Conservation (phyloP, 1,284 basidiomycete genomes). For the Sanghuangporus weigelae region DNA sequence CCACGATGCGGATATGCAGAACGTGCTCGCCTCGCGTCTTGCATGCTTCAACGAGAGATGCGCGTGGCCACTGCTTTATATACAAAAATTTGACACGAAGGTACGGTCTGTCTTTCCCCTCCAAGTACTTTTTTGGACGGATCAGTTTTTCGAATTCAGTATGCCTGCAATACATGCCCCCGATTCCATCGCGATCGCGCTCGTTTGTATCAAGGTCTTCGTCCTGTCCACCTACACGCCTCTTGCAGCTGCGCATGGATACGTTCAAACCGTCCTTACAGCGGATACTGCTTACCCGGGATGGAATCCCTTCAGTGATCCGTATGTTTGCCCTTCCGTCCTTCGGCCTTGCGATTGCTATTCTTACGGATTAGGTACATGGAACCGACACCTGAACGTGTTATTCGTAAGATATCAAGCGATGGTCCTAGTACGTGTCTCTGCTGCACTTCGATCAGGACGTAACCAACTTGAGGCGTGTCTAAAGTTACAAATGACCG, state of each 20-base stretch:
- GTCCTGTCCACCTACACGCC: conserved; percentile 2
- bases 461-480: not conserved
- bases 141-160: not conserved
- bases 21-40: conserved; percentile 6
- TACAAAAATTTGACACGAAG: not conserved
- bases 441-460: not conserved
- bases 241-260: conserved; percentile 24
- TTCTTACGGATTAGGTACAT: conserved; percentile 18
- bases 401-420: conserved; percentile 28
- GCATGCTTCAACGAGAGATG: not conserved
- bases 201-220: conserved; percentile 3
- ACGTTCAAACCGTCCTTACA: conserved; percentile 21
- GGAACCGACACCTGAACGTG: conserved; percentile 21
- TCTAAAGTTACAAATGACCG: conserved; percentile 24
- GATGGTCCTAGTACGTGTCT: conserved; percentile 28
- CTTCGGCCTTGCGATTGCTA: not conserved
- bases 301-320: conserved; percentile 25
- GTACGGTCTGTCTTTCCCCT: not conserved
- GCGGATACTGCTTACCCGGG: conserved; percentile 25
- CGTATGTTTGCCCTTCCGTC: conserved; percentile 20
- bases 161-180: not conserved
- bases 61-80: conserved; percentile 2
- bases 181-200: conserved; percentile 2
- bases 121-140: not conserved
- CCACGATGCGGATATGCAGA: not conserved